phyloP scores from a whole-genome alignment of 768 basidiomycete species.

The Megacollybia marginata region DNA sequence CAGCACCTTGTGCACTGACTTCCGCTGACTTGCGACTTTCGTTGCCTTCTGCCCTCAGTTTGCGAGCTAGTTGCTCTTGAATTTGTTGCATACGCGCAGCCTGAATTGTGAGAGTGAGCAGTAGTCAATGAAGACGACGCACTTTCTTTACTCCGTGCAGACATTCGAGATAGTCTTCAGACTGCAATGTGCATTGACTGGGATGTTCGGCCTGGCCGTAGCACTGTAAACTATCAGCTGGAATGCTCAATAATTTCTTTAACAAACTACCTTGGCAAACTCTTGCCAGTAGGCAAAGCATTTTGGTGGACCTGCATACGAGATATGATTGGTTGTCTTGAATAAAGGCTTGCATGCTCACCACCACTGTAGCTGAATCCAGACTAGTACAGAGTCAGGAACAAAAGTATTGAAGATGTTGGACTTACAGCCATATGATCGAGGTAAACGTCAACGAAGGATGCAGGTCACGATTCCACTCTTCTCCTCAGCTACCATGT shows the following conservation, averaged over 20 bases:
- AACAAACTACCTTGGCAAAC: slow-evolving; percentile 53
- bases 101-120: slow-evolving; percentile 37
- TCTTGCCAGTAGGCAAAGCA: slow-evolving; percentile 94
- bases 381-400: slow-evolving; percentile 31
- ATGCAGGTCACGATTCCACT: too few species aligned
- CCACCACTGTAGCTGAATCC: slow-evolving; percentile 55
- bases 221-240: slow-evolving; percentile 44
- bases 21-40: slow-evolving; percentile 70
- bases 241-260: background rate
- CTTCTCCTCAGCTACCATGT: too few species aligned
- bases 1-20: slow-evolving; percentile 63
- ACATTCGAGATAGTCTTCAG: slow-evolving; percentile 89
- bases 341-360: slow-evolving; percentile 28
- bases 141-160: slow-evolving; percentile 88
- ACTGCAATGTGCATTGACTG: slow-evolving; percentile 57
- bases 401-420: slow-evolving; percentile 6
- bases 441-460: too few species aligned
- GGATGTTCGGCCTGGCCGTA: slow-evolving; percentile 78
- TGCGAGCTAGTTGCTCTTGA: slow-evolving; percentile 63
- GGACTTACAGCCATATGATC: background rate
- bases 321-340: background rate
- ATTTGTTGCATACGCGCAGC: slow-evolving; percentile 51
- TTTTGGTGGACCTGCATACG: slow-evolving; percentile 58
- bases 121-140: slow-evolving; percentile 13
- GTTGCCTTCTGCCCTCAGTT: slow-evolving; percentile 55